Percentiles rank a stretch among this genome's conserved stretches.
phyloP scores from a whole-genome alignment of 495 filamentous ascomycete genomes.

The Trichocladium antarcticum region DNA sequence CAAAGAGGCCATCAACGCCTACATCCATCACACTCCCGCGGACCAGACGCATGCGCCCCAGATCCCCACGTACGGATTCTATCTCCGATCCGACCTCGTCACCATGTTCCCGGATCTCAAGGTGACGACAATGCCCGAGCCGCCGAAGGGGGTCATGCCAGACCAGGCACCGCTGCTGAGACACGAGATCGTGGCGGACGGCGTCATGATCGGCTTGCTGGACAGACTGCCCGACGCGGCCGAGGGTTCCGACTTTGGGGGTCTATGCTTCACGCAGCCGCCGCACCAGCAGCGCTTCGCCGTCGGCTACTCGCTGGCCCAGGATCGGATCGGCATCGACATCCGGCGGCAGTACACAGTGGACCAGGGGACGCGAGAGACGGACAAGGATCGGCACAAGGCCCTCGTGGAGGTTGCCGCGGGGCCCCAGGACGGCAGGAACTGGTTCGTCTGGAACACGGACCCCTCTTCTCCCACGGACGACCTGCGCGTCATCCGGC shows the following conservation, averaged over 20 bases:
- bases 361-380: no score
- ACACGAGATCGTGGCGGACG: constrained; percentile 16
- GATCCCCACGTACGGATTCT: constrained; percentile 26
- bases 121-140: not conserved
- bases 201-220: constrained; percentile 18
- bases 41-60: constrained; percentile 16
- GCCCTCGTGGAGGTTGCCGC: no score
- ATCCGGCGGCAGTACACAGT: not conserved
- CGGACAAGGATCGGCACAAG: no score
- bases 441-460: no score
- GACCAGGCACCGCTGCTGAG: constrained; percentile 7
- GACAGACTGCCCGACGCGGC: not conserved
- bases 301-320: not conserved
- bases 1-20: constrained; percentile 26
- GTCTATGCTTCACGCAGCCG: constrained; percentile 17
- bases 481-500: no score
- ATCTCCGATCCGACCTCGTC: constrained; percentile 18
- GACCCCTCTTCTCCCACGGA: no score
- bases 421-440: no score
- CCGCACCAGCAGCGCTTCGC: constrained; percentile 28
- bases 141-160: not conserved
- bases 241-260: not conserved
- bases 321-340: not conserved
- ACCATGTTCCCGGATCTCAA: constrained; percentile 23
- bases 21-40: constrained; percentile 1